Evolutionary conservation across 306 rosid species (phyloP).

Genomic region (Vigna reflexopilosa): DNA sequence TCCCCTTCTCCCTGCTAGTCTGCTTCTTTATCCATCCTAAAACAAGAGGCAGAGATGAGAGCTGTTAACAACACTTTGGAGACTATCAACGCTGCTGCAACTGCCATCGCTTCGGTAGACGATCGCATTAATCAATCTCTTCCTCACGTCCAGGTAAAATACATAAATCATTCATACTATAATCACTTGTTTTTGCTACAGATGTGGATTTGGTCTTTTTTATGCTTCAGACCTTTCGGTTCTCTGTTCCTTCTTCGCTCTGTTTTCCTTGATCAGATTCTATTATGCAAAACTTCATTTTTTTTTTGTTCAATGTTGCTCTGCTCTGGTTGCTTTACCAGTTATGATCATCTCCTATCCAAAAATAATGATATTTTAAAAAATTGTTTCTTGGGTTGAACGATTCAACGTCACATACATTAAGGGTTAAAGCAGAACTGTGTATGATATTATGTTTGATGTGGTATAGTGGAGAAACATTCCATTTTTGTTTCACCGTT

Average conservation of each 20-base stretch:
- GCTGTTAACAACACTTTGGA: slow-evolving; percentile 63
- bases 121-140: slow-evolving; percentile 64
- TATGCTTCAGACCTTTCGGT: not conserved
- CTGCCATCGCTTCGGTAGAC: slow-evolving; percentile 70
- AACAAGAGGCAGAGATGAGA: slow-evolving; percentile 54
- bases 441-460: not conserved
- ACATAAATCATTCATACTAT: not conserved
- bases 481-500: not conserved
- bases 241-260: slow-evolving; percentile 1
- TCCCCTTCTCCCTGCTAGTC: slow-evolving; percentile 12
- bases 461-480: not conserved
- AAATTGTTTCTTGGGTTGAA: not conserved
- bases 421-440: not conserved
- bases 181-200: not conserved
- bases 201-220: slow-evolving; percentile 1
- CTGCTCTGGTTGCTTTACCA: slow-evolving; percentile 21
- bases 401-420: slow-evolving; percentile 12
- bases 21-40: not conserved
- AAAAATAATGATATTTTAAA: slow-evolving; percentile 11
- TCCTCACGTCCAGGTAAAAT: slow-evolving; percentile 58
- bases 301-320: not conserved
- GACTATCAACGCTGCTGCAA: slow-evolving; percentile 93
- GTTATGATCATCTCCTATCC: slow-evolving; percentile 21
- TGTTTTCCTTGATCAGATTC: not conserved
- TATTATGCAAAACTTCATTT: not conserved